These are phyloP conservation scores for Eucalyptus dawsonii DNA, from an alignment of 345 rosid species.

Conservation along the genomic window DNA sequence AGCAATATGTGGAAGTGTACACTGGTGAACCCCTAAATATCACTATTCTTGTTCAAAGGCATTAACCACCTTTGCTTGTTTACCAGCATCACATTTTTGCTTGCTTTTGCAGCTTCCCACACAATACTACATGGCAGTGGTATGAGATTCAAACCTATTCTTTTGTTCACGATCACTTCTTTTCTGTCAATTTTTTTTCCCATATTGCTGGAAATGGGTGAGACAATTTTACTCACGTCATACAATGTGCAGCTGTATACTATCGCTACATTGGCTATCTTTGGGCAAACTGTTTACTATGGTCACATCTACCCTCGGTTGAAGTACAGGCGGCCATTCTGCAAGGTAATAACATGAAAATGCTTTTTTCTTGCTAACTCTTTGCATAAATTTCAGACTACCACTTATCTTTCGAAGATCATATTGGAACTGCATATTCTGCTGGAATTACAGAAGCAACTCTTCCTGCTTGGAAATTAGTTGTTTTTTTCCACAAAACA, in stretches of 20 bases:
- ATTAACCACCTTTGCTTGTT: neutral
- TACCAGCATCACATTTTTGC: neutral
- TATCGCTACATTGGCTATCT: conserved; percentile 33
- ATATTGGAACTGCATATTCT: neutral
- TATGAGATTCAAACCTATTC: neutral
- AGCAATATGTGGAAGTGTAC: neutral
- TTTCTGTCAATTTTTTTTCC: neutral
- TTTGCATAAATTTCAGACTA: neutral
- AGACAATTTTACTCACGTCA: neutral
- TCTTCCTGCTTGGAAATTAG: neutral
- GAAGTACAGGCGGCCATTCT: conserved; percentile 10
- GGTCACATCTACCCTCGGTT: conserved; percentile 47
- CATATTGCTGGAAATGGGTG: neutral
- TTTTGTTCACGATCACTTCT: neutral
- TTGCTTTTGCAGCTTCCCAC: conserved; percentile 76
- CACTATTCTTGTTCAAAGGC: neutral
- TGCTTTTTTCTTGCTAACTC: neutral
- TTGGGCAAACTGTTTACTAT: conserved; percentile 49
- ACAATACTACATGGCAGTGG: conserved; percentile 71
- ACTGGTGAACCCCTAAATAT: neutral
- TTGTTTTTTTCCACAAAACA: neutral
- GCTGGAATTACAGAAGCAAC: neutral
- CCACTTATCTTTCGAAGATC: neutral
- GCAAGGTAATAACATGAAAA: conserved; percentile 13
- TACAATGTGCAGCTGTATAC: conserved; percentile 50